These are phyloP conservation scores for Yamadazyma spencermartinsiae DNA, from an alignment of 1,139 yeast species.

Conservation along the genomic window DNA sequence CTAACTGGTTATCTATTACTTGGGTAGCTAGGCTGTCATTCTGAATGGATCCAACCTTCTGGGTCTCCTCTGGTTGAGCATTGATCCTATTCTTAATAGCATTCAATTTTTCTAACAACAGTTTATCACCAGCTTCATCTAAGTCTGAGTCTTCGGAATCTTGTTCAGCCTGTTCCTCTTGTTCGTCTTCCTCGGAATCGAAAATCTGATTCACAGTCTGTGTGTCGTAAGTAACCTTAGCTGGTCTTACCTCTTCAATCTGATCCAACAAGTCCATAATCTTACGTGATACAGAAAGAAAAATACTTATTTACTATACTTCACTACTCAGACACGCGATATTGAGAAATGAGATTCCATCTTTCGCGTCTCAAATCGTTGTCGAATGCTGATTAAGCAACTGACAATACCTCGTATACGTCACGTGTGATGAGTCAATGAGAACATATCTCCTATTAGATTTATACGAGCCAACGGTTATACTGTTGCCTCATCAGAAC, in stretches of 20 bases:
- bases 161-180: constrained; percentile 4
- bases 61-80: constrained; percentile 4
- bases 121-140: constrained; percentile 4
- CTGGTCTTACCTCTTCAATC: constrained; percentile 14
- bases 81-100: constrained; percentile 9
- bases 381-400: neutral
- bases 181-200: neutral
- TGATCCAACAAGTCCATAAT: constrained; percentile 22
- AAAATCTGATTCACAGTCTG: constrained; percentile 2
- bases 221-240: constrained; percentile 11
- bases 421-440: neutral
- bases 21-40: neutral
- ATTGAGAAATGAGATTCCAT: too few species aligned
- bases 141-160: constrained; percentile 3
- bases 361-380: neutral
- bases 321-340: too few species aligned
- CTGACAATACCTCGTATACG: neutral
- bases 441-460: neutral
- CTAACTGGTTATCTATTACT: constrained; percentile 5
- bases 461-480: neutral
- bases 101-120: neutral
- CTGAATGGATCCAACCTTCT: neutral
- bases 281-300: neutral
- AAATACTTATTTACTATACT: neutral
- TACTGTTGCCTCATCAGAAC: neutral